A percentile compares a stretch with the other conserved stretches of the same genome.
These are phyloP conservation scores for Neonectria magnoliae DNA, from an alignment of 2,329 filamentous ascomycete species.

Conservation along the genomic window DNA sequence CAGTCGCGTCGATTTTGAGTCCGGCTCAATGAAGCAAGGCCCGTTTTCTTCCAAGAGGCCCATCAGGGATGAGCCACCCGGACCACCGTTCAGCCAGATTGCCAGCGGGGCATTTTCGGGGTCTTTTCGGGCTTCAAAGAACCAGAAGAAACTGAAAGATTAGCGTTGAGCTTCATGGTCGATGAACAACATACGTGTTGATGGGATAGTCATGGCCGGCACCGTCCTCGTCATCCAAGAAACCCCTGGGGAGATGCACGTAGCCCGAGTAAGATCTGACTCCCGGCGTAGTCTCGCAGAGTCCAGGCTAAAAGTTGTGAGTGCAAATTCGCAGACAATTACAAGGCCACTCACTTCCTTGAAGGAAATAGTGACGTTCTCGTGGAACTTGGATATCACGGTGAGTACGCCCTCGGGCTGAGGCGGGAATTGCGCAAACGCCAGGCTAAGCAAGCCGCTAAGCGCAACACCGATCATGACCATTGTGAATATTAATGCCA, in stretches of 20 bases:
- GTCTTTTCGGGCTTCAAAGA: constrained; percentile 42
- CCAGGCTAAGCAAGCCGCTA: constrained; percentile 7
- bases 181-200: constrained; percentile 20
- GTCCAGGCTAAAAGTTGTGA: constrained; percentile 55
- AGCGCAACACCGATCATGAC: neutral
- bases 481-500: neutral
- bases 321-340: neutral
- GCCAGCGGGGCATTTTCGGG: constrained; percentile 50
- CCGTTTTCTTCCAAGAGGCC: constrained; percentile 53
- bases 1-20: constrained; percentile 61
- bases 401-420: constrained; percentile 27
- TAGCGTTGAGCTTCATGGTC: neutral
- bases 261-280: constrained; percentile 60
- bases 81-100: constrained; percentile 69
- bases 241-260: constrained; percentile 51
- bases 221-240: constrained; percentile 16
- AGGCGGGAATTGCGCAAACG: constrained; percentile 36
- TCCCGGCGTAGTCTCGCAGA: constrained; percentile 54
- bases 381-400: constrained; percentile 28
- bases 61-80: constrained; percentile 53
- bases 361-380: constrained; percentile 32
- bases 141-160: constrained; percentile 39
- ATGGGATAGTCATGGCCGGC: constrained; percentile 26
- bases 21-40: constrained; percentile 58
- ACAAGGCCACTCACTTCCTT: constrained; percentile 23